These are phyloP conservation scores for Pseudopithomyces chartarum DNA, from an alignment of 2,329 filamentous ascomycete species.

Conservation along the genomic window DNA sequence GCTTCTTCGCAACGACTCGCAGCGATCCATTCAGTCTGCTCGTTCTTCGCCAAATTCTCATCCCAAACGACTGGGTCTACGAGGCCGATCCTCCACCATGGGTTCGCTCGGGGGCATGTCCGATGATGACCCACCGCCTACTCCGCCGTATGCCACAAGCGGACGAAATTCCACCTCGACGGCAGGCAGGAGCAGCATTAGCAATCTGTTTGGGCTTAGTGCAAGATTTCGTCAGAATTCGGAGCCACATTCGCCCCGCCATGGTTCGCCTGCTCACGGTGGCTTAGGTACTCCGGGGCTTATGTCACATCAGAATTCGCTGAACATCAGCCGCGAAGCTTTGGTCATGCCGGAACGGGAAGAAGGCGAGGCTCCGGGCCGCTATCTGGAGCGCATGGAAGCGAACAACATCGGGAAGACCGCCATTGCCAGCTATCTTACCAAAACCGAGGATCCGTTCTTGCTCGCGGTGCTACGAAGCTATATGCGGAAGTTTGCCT, in stretches of 20 bases:
- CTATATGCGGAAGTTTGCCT: conserved; percentile 93
- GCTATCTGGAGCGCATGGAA: conserved; percentile 84
- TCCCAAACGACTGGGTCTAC: conserved; percentile 62
- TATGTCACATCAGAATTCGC: conserved; percentile 80
- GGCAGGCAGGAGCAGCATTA: conserved; percentile 86
- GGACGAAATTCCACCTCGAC: conserved; percentile 81
- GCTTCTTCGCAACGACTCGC: conserved; percentile 65
- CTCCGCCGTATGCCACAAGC: conserved; percentile 49
- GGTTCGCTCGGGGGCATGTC: conserved; percentile 78
- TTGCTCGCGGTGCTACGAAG: conserved; percentile 82
- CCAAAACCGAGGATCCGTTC: conserved; percentile 85
- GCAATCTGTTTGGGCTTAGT: conserved; percentile 79
- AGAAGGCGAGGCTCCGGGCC: conserved; percentile 87
- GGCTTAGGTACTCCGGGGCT: conserved; percentile 72
- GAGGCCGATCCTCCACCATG: conserved; percentile 87
- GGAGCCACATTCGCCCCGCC: conserved; percentile 65
- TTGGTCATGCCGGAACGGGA: conserved; percentile 74
- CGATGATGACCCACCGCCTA: conserved; percentile 70
- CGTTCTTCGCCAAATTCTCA: conserved; percentile 64
- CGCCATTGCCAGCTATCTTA: conserved; percentile 81
- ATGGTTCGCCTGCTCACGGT: conserved; percentile 64
- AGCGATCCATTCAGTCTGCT: conserved; percentile 68
- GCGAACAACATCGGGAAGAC: conserved; percentile 77
- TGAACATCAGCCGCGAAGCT: conserved; percentile 76
- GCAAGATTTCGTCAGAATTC: conserved; percentile 81